These are phyloP conservation scores for Fraxinus greggii DNA, from an alignment of 305 asterid species.

Conservation along the genomic window DNA sequence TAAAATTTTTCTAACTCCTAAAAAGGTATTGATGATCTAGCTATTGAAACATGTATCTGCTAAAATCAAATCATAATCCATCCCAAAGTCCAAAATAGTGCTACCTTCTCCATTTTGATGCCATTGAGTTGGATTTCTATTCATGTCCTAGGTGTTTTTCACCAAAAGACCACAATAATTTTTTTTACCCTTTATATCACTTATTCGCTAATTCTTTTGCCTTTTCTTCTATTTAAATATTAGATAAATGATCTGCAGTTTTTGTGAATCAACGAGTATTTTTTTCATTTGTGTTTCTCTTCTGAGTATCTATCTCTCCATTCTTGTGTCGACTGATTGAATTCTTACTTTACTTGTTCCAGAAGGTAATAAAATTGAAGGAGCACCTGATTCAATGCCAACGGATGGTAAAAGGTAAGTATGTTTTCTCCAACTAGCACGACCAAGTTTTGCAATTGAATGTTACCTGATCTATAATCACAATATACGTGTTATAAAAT, in stretches of 20 bases:
- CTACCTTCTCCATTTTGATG: neutral
- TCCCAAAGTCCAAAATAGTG: neutral
- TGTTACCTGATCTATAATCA: neutral
- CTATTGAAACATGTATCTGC: neutral
- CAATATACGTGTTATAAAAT: neutral
- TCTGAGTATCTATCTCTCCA: neutral
- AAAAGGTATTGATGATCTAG: neutral
- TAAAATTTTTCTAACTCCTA: neutral
- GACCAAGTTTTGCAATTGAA: neutral
- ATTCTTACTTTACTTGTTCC: neutral
- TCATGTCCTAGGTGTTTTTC: neutral
- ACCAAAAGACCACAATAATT: neutral
- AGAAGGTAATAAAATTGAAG: constrained; percentile 43
- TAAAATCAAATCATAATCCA: neutral
- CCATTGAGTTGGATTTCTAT: neutral
- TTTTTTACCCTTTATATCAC: neutral
- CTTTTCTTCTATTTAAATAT: neutral
- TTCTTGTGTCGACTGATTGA: neutral
- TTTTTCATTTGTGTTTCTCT: neutral
- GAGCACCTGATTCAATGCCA: constrained; percentile 36
- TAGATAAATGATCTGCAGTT: neutral
- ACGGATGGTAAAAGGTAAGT: constrained; percentile 36
- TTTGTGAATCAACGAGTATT: neutral
- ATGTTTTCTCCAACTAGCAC: constrained; percentile 10
- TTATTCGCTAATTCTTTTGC: neutral